Evolutionary conservation across 257 asterid genomes (phyloP).

Genomic region (Primulina tabacum): DNA sequence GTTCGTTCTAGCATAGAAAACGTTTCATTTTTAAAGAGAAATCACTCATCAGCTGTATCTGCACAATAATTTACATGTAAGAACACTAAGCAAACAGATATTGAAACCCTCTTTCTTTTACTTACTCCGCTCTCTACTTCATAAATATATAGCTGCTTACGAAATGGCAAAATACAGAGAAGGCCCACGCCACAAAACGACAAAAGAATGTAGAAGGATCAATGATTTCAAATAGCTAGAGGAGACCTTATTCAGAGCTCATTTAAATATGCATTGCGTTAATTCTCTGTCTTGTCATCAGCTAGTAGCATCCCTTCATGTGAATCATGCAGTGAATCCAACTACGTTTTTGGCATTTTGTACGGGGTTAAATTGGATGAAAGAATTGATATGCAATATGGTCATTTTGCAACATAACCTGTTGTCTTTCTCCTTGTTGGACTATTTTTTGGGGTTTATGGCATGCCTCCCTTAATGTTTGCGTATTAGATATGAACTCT

Average conservation of each 20-base stretch:
- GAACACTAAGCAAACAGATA: background rate
- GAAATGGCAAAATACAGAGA: constrained; percentile 28
- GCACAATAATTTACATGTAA: constrained; percentile 20
- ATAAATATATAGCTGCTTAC: constrained; percentile 37
- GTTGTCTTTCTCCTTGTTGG: too few relatives aligned
- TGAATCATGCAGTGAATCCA: constrained; percentile 45
- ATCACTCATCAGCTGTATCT: background rate
- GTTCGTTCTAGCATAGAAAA: background rate
- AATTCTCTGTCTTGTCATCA: constrained; percentile 27
- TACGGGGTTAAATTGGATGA: constrained; percentile 21
- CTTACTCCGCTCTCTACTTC: constrained; percentile 31
- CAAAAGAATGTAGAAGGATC: constrained; percentile 26
- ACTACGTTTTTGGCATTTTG: constrained; percentile 42
- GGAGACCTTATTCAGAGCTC: constrained; percentile 23
- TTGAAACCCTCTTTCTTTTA: constrained; percentile 27
- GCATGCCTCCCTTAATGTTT: too few relatives aligned
- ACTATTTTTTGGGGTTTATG: too few relatives aligned
- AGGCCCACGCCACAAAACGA: constrained; percentile 37
- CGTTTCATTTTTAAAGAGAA: constrained; percentile 6
- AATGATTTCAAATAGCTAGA: constrained; percentile 13
- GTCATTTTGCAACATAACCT: too few relatives aligned
- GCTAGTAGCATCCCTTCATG: constrained; percentile 2
- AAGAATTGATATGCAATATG: background rate
- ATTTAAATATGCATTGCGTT: constrained; percentile 27
- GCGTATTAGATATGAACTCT: too few relatives aligned